These are phyloP conservation scores for Didymella glomerata DNA, from an alignment of 2,329 filamentous ascomycete species.

Conservation along the genomic window DNA sequence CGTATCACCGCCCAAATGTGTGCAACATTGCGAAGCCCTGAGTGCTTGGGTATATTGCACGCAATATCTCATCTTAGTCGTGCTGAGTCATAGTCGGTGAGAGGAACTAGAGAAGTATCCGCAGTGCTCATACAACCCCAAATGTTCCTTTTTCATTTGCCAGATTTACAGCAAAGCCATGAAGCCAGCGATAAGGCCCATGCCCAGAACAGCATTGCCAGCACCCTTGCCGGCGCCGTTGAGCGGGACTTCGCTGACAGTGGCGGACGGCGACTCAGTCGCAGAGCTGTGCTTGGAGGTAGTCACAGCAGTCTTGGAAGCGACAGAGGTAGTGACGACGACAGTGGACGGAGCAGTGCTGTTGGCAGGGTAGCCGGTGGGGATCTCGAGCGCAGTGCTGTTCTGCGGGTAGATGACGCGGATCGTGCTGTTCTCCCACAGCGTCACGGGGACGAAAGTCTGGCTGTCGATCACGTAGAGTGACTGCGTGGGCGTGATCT, in stretches of 20 bases:
- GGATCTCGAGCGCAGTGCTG: conserved; percentile 7
- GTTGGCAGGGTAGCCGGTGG: conserved; percentile 3
- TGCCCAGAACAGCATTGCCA: not conserved
- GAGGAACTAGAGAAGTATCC: not conserved
- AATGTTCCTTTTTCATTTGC: not conserved
- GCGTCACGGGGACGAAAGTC: conserved; percentile 12
- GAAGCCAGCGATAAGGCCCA: conserved; percentile 1
- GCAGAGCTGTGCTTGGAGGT: conserved; percentile 4
- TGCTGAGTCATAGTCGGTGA: not conserved
- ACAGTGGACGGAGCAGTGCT: not conserved
- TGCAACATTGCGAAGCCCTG: not conserved
- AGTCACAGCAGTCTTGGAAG: not conserved
- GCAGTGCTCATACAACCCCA: not conserved
- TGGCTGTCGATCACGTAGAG: not conserved
- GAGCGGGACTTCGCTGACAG: conserved; percentile 7
- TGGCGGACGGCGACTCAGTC: conserved; percentile 2
- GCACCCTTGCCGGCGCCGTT: conserved; percentile 5
- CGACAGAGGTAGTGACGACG: not conserved
- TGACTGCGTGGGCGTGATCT: not conserved
- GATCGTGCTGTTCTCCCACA: conserved; percentile 14
- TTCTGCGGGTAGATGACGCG: conserved; percentile 15
- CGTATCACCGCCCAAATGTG: not conserved
- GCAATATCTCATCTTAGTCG: not conserved
- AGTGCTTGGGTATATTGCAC: not conserved
- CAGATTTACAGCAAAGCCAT: conserved; percentile 9